phyloP scores from a whole-genome alignment of 2,329 filamentous ascomycete genomes.

The Diaporthe eres region DNA sequence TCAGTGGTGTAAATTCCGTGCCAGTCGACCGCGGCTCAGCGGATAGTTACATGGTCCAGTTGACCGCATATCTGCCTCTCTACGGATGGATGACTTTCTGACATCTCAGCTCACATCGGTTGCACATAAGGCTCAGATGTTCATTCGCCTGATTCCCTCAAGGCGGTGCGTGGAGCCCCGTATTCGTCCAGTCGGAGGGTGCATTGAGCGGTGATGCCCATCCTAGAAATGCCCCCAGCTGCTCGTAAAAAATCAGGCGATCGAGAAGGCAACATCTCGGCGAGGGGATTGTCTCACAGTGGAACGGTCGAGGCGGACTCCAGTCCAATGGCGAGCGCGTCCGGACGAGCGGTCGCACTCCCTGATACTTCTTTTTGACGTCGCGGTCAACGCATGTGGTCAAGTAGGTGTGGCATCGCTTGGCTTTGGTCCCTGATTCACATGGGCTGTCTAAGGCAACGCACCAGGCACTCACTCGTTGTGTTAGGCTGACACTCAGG shows the following conservation, averaged over 20 bases:
- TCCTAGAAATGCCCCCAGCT: no score
- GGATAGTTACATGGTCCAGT: constrained; percentile 11
- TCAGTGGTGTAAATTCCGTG: constrained; percentile 1
- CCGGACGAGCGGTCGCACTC: constrained; percentile 1
- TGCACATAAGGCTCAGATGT: not conserved
- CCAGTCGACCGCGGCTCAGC: constrained; percentile 26
- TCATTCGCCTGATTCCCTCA: not conserved
- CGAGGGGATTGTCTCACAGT: constrained; percentile 5
- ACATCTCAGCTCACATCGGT: not conserved
- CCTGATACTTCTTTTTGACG: not conserved
- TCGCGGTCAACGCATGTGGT: not conserved
- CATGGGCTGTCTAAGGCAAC: constrained; percentile 1
- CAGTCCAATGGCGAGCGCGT: not conserved
- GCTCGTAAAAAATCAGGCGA: not conserved
- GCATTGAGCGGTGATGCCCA: not conserved
- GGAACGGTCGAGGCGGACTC: constrained; percentile 8
- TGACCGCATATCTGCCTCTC: not conserved
- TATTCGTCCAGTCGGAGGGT: not conserved
- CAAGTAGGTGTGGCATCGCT: not conserved
- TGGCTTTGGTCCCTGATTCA: constrained; percentile 18
- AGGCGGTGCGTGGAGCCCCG: not conserved
- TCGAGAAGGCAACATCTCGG: constrained; percentile 19
- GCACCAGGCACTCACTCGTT: not conserved
- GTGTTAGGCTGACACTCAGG: constrained; percentile 1
- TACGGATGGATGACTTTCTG: not conserved